Evolutionary conservation across 2,329 filamentous ascomycete species (phyloP).

Genomic region (Chrysosporium queenslandicum): DNA sequence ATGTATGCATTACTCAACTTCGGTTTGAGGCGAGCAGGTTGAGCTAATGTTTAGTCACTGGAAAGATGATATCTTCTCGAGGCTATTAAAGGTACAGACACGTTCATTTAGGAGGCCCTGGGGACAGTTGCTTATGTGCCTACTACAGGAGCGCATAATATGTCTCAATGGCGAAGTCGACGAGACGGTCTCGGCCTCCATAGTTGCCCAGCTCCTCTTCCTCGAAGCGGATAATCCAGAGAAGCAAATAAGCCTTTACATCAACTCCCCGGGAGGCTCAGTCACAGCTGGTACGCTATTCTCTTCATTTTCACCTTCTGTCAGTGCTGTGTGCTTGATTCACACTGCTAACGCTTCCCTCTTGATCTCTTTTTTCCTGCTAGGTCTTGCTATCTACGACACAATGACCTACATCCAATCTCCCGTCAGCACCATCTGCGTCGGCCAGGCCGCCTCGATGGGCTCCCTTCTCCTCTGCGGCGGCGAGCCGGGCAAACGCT

Average conservation of each 20-base stretch:
- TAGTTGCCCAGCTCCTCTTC: slow-evolving; percentile 92
- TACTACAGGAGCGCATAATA: slow-evolving; percentile 70
- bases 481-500: slow-evolving; percentile 73
- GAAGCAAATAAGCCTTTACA: slow-evolving; percentile 94
- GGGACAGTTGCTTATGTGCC: not conserved
- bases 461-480: slow-evolving; percentile 79
- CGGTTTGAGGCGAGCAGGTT: slow-evolving; percentile 18
- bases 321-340: no score
- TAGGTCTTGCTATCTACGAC: slow-evolving; percentile 76
- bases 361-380: no score
- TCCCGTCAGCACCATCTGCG: slow-evolving; percentile 86
- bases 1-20: slow-evolving; percentile 43
- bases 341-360: not conserved
- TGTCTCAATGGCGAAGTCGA: slow-evolving; percentile 88
- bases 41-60: slow-evolving; percentile 15
- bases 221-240: slow-evolving; percentile 93
- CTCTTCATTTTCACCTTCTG: no score
- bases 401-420: slow-evolving; percentile 96
- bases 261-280: slow-evolving; percentile 89
- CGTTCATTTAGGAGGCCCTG: slow-evolving; percentile 8
- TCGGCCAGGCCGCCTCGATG: slow-evolving; percentile 93
- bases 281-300: slow-evolving; percentile 59
- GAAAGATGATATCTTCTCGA: slow-evolving; percentile 71
- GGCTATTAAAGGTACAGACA: slow-evolving; percentile 56
- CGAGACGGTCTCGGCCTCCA: slow-evolving; percentile 79